These are phyloP conservation scores for Eucommia ulmoides DNA, from an alignment of 257 asterid genomes.

Conservation along the genomic window DNA sequence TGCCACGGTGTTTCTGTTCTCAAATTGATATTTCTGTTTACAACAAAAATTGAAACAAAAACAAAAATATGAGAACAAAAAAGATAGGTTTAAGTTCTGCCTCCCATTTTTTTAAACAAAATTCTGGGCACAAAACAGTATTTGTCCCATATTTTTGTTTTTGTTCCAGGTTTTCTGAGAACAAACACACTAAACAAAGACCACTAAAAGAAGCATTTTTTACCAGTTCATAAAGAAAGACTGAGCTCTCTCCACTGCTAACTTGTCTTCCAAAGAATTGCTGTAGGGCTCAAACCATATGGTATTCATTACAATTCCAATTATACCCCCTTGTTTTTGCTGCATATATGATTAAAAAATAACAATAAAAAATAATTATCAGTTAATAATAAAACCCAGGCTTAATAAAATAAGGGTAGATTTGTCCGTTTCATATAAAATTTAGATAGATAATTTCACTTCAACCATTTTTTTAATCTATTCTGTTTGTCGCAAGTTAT, in stretches of 20 bases:
- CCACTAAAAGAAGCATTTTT: not conserved
- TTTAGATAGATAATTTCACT: no score
- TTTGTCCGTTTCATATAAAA: no score
- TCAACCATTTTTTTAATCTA: not conserved
- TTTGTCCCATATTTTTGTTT: not conserved
- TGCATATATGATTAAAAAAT: no score
- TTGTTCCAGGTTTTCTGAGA: not conserved
- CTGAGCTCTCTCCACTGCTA: slow-evolving; percentile 54
- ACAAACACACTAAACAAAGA: not conserved
- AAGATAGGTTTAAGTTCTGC: no score
- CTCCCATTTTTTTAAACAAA: not conserved
- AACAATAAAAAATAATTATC: no score
- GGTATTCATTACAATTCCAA: slow-evolving; percentile 40
- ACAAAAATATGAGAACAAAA: no score
- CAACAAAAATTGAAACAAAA: no score
- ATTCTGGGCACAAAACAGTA: not conserved
- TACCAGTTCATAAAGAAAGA: slow-evolving; percentile 46
- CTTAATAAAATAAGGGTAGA: no score
- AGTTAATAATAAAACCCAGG: no score
- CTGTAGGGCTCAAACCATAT: slow-evolving; percentile 44
- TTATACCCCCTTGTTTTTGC: slow-evolving; percentile 37
- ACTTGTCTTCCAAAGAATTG: slow-evolving; percentile 35
- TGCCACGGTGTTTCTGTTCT: no score
- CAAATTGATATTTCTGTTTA: no score
- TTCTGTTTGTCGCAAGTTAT: not conserved